A percentile compares a stretch with the other conserved stretches of the same genome.
Evolutionary conservation across 495 filamentous ascomycete species (phyloP).

Genomic region (Pseudevernia furfuracea): DNA sequence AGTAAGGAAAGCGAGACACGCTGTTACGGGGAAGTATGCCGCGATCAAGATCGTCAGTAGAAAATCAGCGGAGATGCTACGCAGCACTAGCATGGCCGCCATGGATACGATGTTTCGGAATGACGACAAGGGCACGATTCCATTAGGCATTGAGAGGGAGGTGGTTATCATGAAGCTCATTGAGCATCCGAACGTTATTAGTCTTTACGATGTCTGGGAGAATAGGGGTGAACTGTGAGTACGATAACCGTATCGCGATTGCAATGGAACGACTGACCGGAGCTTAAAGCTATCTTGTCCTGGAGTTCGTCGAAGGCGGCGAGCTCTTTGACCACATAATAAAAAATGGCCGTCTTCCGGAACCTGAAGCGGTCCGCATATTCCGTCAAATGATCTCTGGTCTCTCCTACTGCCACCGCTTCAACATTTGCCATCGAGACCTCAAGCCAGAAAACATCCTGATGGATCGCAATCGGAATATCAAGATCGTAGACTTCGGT

Average conservation of each 20-base stretch:
- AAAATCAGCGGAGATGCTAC: constrained; percentile 57
- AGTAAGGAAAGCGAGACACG: constrained; percentile 75
- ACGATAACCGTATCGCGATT: not conserved
- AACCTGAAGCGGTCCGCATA: constrained; percentile 71
- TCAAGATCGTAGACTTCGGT: constrained; percentile 95
- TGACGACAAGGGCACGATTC: constrained; percentile 59
- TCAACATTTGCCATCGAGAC: constrained; percentile 93
- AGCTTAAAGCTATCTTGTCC: constrained; percentile 71
- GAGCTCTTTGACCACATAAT: constrained; percentile 83
- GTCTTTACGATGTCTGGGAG: constrained; percentile 92
- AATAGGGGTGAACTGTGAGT: constrained; percentile 85
- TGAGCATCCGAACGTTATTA: constrained; percentile 86
- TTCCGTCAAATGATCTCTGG: constrained; percentile 93
- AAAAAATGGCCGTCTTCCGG: constrained; percentile 55
- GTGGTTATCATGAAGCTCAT: constrained; percentile 95
- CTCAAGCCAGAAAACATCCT: constrained; percentile 97
- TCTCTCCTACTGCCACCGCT: constrained; percentile 81
- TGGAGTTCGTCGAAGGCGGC: constrained; percentile 89
- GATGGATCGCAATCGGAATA: constrained; percentile 56
- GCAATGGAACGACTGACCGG: constrained; percentile 7
- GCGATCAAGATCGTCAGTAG: constrained; percentile 93
- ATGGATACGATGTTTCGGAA: constrained; percentile 49
- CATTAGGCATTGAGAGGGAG: constrained; percentile 81
- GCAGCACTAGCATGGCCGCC: constrained; percentile 67
- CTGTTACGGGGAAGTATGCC: constrained; percentile 54